A percentile compares a stretch with the other conserved stretches of the same genome.
Evolutionary conservation across 305 asterid species (phyloP).

Genomic region (Rubia balearica): DNA sequence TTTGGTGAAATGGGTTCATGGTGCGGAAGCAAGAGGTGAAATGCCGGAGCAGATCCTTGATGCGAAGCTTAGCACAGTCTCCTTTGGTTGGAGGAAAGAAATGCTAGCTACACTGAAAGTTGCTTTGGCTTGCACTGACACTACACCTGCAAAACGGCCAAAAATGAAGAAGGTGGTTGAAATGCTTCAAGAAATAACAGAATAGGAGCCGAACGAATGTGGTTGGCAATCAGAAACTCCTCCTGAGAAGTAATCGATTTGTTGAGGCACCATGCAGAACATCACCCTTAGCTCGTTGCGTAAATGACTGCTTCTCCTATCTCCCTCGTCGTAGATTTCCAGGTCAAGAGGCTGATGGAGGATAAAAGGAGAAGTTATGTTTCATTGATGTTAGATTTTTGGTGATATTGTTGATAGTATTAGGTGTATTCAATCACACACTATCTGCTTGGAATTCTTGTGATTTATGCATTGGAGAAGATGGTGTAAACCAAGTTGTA

Average conservation of each 20-base stretch:
- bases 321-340: too few relatives aligned
- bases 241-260: conserved; percentile 5
- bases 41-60: conserved; percentile 99
- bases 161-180: conserved; percentile 89
- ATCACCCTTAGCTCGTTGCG: background rate
- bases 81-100: conserved; percentile 71
- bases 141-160: conserved; percentile 89
- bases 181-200: conserved; percentile 68
- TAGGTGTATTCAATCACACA: too few relatives aligned
- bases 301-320: background rate
- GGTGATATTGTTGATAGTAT: too few relatives aligned
- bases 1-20: conserved; percentile 95
- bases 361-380: too few relatives aligned
- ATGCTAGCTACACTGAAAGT: conserved; percentile 45
- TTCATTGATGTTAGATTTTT: too few relatives aligned
- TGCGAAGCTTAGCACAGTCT: conserved; percentile 74
- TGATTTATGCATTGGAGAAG: too few relatives aligned
- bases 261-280: background rate
- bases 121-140: conserved; percentile 78
- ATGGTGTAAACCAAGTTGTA: background rate
- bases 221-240: background rate
- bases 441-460: too few relatives aligned
- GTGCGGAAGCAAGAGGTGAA: conserved; percentile 80
- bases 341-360: too few relatives aligned
- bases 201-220: conserved; percentile 24